phyloP scores from a whole-genome alignment of 768 basidiomycete species.

The Amanita thiersii region DNA sequence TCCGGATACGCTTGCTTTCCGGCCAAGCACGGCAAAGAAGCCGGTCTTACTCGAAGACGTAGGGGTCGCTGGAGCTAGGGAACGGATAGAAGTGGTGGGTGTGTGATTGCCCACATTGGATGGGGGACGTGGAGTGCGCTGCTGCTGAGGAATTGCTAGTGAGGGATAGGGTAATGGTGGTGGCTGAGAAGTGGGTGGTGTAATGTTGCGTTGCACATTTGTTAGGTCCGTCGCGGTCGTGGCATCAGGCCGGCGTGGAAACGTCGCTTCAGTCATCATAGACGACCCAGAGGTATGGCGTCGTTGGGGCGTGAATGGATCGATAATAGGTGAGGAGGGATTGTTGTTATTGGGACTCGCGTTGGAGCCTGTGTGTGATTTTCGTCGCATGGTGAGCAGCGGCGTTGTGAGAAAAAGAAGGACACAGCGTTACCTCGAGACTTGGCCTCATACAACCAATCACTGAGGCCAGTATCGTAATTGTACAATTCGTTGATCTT shows the following conservation, averaged over 20 bases:
- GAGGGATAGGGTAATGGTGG: conserved; percentile 72
- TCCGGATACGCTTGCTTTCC: conserved; percentile 49
- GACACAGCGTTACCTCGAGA: conserved; percentile 40
- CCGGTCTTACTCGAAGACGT: conserved; percentile 37
- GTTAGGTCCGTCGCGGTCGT: conserved; percentile 71
- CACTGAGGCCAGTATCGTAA: conserved; percentile 67
- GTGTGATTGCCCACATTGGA: conserved; percentile 23
- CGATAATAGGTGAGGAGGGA: conserved; percentile 26
- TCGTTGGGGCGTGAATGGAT: conserved; percentile 41
- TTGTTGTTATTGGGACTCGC: conserved; percentile 23
- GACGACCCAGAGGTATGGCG: conserved; percentile 68
- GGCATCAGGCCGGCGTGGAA: conserved; percentile 75
- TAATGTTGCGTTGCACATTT: conserved; percentile 35
- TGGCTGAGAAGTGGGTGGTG: conserved; percentile 40
- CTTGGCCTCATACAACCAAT: conserved; percentile 62
- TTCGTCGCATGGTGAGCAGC: neutral
- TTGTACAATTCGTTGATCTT: conserved; percentile 79
- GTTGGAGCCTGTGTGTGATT: conserved; percentile 8
- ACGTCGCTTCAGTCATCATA: conserved; percentile 67
- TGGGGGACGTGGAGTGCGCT: conserved; percentile 22
- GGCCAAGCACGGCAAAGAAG: conserved; percentile 70
- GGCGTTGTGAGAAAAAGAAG: conserved; percentile 2
- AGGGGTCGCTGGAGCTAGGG: conserved; percentile 32
- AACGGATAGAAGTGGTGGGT: conserved; percentile 45
- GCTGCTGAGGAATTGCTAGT: conserved; percentile 34